These are phyloP conservation scores for Backusella mclennaniae DNA, from an alignment of 192 early-diverging fungal genomes.

Conservation along the genomic window DNA sequence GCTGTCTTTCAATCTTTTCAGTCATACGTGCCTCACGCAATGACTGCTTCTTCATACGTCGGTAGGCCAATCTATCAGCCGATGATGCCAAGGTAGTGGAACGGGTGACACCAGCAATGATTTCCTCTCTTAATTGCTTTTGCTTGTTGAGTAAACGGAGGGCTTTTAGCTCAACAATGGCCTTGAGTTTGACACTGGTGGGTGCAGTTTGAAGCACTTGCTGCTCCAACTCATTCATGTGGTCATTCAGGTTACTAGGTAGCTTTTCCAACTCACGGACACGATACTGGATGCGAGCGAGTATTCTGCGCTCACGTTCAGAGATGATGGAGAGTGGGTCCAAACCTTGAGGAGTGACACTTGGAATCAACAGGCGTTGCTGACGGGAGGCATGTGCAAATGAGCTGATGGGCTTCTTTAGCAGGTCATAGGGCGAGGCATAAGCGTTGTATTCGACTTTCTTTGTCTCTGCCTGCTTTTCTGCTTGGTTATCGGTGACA, in stretches of 20 bases:
- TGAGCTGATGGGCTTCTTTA: conserved; percentile 54
- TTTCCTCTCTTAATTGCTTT: conserved; percentile 61
- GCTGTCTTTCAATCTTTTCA: conserved; percentile 88
- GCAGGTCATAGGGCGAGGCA: conserved; percentile 56
- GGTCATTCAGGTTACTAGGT: neutral
- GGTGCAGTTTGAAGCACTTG: conserved; percentile 22
- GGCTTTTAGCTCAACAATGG: conserved; percentile 88
- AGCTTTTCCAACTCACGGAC: conserved; percentile 69
- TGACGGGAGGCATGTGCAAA: conserved; percentile 51
- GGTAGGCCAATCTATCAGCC: conserved; percentile 71
- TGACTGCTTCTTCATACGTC: conserved; percentile 81
- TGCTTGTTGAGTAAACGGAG: conserved; percentile 70
- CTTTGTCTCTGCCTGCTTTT: conserved; percentile 27
- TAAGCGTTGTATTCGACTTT: conserved; percentile 47
- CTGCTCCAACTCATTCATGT: neutral
- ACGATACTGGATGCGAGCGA: conserved; percentile 70
- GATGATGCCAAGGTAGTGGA: conserved; percentile 80
- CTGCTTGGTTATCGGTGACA: neutral
- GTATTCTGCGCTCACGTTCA: conserved; percentile 78
- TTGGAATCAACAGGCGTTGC: conserved; percentile 72
- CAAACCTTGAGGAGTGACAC: conserved; percentile 72
- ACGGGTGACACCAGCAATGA: conserved; percentile 69
- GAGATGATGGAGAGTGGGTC: conserved; percentile 73
- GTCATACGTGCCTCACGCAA: conserved; percentile 84
- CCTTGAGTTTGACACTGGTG: conserved; percentile 46